These are phyloP conservation scores for Acer campestre DNA, from an alignment of 345 rosid species.

Conservation along the genomic window DNA sequence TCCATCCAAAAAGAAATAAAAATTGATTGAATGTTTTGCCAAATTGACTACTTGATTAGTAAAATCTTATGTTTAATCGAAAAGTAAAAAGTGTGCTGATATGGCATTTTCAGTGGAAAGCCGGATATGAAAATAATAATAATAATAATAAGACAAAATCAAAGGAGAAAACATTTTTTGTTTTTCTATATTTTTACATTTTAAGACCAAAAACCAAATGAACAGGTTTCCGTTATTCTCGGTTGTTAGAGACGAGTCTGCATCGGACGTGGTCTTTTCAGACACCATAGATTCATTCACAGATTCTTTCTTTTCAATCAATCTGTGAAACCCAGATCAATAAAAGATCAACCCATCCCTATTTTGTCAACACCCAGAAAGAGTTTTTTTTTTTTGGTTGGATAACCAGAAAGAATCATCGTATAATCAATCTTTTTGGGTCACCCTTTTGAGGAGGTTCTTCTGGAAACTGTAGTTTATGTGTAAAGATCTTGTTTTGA, in stretches of 20 bases:
- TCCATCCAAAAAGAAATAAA: not conserved
- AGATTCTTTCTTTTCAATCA: constrained; percentile 17
- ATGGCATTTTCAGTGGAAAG: constrained; percentile 14
- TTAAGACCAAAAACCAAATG: not conserved
- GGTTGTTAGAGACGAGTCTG: not conserved
- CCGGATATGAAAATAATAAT: not conserved
- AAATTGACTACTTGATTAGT: not conserved
- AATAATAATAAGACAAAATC: not conserved
- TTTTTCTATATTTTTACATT: not conserved
- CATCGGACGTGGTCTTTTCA: not conserved
- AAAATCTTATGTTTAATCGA: too few relatives aligned
- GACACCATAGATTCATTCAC: constrained; percentile 12
- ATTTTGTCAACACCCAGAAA: not conserved
- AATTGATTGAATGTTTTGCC: not conserved
- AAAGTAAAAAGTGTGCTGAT: not conserved
- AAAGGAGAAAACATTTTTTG: not conserved
- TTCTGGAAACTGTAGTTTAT: not conserved
- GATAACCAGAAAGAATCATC: not conserved
- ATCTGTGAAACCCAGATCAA: constrained; percentile 8
- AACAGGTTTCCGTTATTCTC: constrained; percentile 5
- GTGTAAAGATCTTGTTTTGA: not conserved
- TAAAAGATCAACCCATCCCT: not conserved
- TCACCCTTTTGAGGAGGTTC: not conserved
- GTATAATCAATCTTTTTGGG: not conserved
- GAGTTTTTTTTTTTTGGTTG: not conserved